Percentiles rank a stretch among this genome's conserved stretches.
phyloP scores from a whole-genome alignment of 805 yeast genomes.

The Teunomyces atbi region DNA sequence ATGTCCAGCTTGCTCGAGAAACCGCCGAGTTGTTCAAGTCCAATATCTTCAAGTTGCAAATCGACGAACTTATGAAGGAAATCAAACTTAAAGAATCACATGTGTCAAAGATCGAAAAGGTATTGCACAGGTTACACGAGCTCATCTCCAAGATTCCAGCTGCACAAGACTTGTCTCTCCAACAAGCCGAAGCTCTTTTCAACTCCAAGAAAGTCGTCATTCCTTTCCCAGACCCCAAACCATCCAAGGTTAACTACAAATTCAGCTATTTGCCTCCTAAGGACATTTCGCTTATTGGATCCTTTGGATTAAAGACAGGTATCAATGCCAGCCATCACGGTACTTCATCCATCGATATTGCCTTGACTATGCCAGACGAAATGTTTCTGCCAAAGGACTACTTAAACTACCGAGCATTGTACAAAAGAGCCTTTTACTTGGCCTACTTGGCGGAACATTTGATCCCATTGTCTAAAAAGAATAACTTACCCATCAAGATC shows the following conservation, averaged over 20 bases:
- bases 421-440: conserved; percentile 84
- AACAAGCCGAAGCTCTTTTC: conserved; percentile 58
- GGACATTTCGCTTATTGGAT: conserved; percentile 77
- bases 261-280: conserved; percentile 70
- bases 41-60: conserved; percentile 91
- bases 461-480: conserved; percentile 49
- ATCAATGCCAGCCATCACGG: conserved; percentile 27
- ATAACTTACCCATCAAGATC: conserved; percentile 58
- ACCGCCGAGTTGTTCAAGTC: conserved; percentile 93
- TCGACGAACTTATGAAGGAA: conserved; percentile 86
- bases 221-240: conserved; percentile 92
- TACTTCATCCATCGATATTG: conserved; percentile 62
- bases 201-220: conserved; percentile 53
- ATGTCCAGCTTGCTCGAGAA: conserved; percentile 87
- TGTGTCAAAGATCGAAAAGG: conserved; percentile 65
- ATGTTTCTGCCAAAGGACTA: conserved; percentile 85
- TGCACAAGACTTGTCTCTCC: conserved; percentile 48
- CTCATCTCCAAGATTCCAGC: conserved; percentile 64
- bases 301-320: conserved; percentile 84
- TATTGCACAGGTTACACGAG: conserved; percentile 70
- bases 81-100: conserved; percentile 70
- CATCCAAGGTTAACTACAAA: conserved; percentile 66
- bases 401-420: conserved; percentile 83
- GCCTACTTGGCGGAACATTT: conserved; percentile 74
- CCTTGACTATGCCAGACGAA: conserved; percentile 75